Evolutionary conservation across 164 flowering plant genomes (phyloP), one percentile per base, ranked within the genome.

Genomic region (Stephania yunnanensis): DNA sequence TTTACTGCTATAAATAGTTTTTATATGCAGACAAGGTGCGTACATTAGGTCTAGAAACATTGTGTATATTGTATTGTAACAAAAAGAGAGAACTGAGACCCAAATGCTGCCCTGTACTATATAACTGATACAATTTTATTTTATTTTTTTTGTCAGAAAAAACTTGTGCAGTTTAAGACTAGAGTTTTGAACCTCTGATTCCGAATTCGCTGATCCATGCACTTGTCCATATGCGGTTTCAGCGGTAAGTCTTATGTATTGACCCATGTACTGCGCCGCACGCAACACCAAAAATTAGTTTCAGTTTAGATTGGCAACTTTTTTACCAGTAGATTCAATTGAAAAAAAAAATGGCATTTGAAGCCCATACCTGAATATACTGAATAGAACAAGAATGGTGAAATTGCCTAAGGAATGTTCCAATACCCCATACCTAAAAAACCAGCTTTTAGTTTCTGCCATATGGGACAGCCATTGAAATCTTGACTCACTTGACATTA

Each of bases 401-500:
- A 69, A 77, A 77, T 67, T 81, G 83, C 78, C 73, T 61, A 75
- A 81, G 76, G 71, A 81, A 77, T 22, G 80, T 77, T 69, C 83
- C 80, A 65, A 81, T 64, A 72, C 83, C 83, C 44, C 78, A 72
- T 29, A 78, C 77, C 82, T 80, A 64, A 15, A 65, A 74, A 67
- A 68, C 46, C 10, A 71, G 70, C 50, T 53, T 46, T 13, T 46
- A 46, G 31, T 66, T 74, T 64, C 45, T 36, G 42, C 42, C 42
- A 0, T 36, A 2, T 36, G 4, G 6, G 19, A 55, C 15, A 55
- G 63, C 63, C 63, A 55, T 55, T 19, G 19, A 55, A 15, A 55
- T 55, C 19, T 55, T 55, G 25, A 25, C 25, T 25, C 25, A 25
- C 25, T 25, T 25, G 63, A 10, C 63, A 15, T 55, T 15, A 10